Conservation (phyloP, 2,329 filamentous ascomycete genomes). For the Penicillium sp. region DNA sequence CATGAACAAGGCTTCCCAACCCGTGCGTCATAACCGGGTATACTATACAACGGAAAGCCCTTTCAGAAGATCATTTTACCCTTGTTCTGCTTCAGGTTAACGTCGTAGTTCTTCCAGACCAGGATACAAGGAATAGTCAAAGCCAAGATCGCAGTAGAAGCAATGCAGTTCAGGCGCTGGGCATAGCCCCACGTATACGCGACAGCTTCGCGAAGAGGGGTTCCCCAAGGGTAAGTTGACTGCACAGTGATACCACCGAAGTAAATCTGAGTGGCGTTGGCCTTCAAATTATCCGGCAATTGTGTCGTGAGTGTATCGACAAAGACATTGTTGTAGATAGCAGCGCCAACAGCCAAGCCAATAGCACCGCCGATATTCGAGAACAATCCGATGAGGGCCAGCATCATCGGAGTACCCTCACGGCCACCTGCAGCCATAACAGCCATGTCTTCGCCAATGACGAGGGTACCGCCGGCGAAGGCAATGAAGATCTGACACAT, state of each 20-base stretch:
- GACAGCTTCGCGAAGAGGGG: slow-evolving; percentile 34
- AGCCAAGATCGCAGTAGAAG: slow-evolving; percentile 35
- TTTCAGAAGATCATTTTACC: slow-evolving; percentile 21
- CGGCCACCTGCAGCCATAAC: slow-evolving; percentile 58
- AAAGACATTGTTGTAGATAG: slow-evolving; percentile 62
- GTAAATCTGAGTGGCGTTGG: slow-evolving; percentile 28
- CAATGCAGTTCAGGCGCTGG: slow-evolving; percentile 40
- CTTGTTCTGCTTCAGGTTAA: slow-evolving; percentile 44
- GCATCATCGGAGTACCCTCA: slow-evolving; percentile 52
- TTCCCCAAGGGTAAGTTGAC: slow-evolving; percentile 32
- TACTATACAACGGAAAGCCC: not conserved
- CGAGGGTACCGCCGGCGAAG: slow-evolving; percentile 54
- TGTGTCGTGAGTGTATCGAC: slow-evolving; percentile 45
- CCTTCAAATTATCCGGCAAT: slow-evolving; percentile 42
- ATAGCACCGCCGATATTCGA: slow-evolving; percentile 38
- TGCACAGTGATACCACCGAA: slow-evolving; percentile 31
- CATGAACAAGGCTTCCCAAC: not conserved
- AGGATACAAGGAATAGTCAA: slow-evolving; percentile 37
- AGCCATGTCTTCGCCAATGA: slow-evolving; percentile 58
- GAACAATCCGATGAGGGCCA: slow-evolving; percentile 39
- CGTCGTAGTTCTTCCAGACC: slow-evolving; percentile 42
- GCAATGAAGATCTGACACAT: slow-evolving; percentile 60
- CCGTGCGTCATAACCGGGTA: not conserved
- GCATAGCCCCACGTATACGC: slow-evolving; percentile 41
- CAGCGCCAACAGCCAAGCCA: slow-evolving; percentile 32